Evolutionary conservation across 2,329 filamentous ascomycete genomes (phyloP).

Genomic region (Aureobasidium leucospermi): DNA sequence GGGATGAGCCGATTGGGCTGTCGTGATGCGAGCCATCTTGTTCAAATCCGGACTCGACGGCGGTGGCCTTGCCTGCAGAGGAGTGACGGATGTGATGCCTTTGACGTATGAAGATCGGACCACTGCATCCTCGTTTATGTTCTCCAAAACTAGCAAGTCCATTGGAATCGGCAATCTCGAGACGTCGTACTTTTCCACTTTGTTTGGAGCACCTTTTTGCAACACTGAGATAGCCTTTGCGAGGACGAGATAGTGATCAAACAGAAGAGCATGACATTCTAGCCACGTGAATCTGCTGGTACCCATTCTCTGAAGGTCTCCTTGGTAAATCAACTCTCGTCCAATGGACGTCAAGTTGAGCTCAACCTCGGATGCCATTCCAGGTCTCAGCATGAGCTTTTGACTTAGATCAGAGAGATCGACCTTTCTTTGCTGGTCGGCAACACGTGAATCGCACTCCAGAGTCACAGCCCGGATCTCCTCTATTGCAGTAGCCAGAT

Average conservation of each 20-base stretch:
- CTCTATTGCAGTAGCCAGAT: slow-evolving; percentile 74
- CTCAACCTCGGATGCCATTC: slow-evolving; percentile 73
- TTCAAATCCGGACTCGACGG: slow-evolving; percentile 25
- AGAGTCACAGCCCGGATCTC: slow-evolving; percentile 85
- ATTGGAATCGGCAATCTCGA: slow-evolving; percentile 94
- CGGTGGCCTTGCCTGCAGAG: slow-evolving; percentile 43
- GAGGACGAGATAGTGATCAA: slow-evolving; percentile 93
- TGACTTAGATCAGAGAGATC: slow-evolving; percentile 75
- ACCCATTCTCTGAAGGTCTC: slow-evolving; percentile 82
- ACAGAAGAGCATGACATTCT: slow-evolving; percentile 86
- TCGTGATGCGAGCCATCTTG: slow-evolving; percentile 41
- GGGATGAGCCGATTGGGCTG: slow-evolving; percentile 39
- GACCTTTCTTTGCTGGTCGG: slow-evolving; percentile 86
- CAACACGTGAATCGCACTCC: slow-evolving; percentile 88
- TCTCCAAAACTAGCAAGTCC: slow-evolving; percentile 89
- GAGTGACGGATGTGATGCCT: slow-evolving; percentile 61
- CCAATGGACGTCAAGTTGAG: slow-evolving; percentile 93
- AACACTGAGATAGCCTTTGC: slow-evolving; percentile 63
- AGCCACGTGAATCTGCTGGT: slow-evolving; percentile 87
- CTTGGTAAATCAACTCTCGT: slow-evolving; percentile 78
- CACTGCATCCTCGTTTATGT: slow-evolving; percentile 83
- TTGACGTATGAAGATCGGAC: slow-evolving; percentile 66
- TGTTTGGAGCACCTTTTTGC: slow-evolving; percentile 58
- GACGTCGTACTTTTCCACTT: slow-evolving; percentile 80
- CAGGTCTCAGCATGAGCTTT: slow-evolving; percentile 77